These are phyloP conservation scores for Rhizopus sp. DNA, from an alignment of 371 early-diverging fungal species.

Conservation along the genomic window DNA sequence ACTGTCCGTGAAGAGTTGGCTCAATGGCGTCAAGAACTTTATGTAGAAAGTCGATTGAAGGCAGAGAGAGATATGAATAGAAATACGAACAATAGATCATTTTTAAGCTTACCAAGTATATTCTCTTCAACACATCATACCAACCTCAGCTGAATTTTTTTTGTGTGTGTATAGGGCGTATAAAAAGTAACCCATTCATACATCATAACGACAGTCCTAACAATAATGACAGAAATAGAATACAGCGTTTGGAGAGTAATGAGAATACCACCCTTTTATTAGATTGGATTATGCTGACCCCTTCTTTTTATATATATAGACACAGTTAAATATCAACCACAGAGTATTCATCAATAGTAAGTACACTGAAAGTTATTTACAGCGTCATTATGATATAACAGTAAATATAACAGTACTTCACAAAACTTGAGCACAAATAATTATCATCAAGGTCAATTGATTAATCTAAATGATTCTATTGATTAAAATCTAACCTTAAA, in stretches of 20 bases:
- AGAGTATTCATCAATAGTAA: background rate
- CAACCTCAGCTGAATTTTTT: background rate
- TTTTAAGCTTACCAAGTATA: constrained; percentile 11
- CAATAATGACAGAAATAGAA: too few relatives aligned
- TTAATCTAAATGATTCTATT: background rate
- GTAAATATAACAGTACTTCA: background rate
- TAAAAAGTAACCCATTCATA: too few relatives aligned
- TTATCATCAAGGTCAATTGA: background rate
- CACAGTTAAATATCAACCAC: background rate
- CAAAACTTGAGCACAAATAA: too few relatives aligned
- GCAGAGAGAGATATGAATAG: background rate
- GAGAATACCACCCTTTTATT: too few relatives aligned
- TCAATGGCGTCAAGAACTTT: constrained; percentile 28
- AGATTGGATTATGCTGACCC: background rate
- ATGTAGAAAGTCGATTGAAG: constrained; percentile 10
- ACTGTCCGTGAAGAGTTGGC: constrained; percentile 26
- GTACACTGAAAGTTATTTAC: background rate
- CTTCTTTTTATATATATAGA: background rate
- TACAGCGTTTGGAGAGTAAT: background rate
- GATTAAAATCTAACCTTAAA: too few relatives aligned
- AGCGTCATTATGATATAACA: background rate
- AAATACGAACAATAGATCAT: background rate
- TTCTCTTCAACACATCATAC: constrained; percentile 5
- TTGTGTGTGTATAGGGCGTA: too few relatives aligned
- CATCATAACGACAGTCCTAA: too few relatives aligned